Evolutionary conservation across 129 eudicot genomes (phyloP), one percentile per base, ranked within the genome.

Genomic region (Helianthus tuberosus): DNA sequence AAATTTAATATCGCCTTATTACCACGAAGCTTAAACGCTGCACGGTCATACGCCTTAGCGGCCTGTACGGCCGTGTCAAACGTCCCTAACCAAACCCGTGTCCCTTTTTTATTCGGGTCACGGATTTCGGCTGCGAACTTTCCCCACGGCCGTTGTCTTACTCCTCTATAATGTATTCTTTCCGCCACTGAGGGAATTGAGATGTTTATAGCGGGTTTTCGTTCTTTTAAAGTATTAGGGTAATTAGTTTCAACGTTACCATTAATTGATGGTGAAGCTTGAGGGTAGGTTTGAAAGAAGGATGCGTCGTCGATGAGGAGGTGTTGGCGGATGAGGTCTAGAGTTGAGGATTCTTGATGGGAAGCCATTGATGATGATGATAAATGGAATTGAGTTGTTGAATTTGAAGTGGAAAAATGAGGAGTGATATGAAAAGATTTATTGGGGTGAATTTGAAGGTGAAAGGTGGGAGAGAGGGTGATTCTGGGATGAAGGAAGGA

Each of bases 121-220:
- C 87, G 84, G 3, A 83, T 83, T 77, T 83, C 87, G 15, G 87
- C 87, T 20, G 87, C 87, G 14, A 74, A 83, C 23, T 83, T 83
- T 10, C 87, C 87, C 87, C 87, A 83, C 13, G 87, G 84, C 16
- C 87, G 74, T 36, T 66, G 84, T 13, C 87, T 71, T 1, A 83
- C 84, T 50, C 87, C 87, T 48, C 87, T 75, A 11, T 65, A 83
- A 50, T 83, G 84, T 8, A 60, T 75, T 10, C 51, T 76, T 27
- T 60, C 61, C 29, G 6, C 62, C 0, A 9, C 38, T 23, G 39
- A 39, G 9, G 87, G 87, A 27, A 83, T 73, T 5, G 72, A 64
- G 16, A 83, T 79, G 35, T 75, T 79, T 8, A 79, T 43, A 50
- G 25, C 13, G 4, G 75, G 81, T 43, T 79, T 83, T 3, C 81